Percentiles rank a stretch among this genome's conserved stretches.
phyloP scores from a whole-genome alignment of 1,284 basidiomycete species.

The Ceratobasidium sp. region DNA sequence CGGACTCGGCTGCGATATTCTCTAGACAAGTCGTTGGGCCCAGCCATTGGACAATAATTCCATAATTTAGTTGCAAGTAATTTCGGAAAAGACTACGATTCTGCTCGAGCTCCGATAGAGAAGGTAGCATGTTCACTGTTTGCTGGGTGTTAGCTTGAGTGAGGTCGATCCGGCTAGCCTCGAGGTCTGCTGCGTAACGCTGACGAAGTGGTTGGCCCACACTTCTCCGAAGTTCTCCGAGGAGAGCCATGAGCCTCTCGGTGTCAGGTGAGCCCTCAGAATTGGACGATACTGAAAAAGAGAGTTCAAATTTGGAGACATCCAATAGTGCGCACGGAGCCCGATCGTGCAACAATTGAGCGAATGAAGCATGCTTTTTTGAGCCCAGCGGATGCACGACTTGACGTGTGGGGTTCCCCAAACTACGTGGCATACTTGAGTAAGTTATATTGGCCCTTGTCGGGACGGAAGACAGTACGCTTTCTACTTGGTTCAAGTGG shows the following conservation, averaged over 20 bases:
- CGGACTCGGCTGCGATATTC: background rate
- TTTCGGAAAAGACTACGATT: background rate
- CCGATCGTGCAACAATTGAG: background rate
- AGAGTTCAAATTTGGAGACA: background rate
- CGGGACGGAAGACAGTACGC: background rate
- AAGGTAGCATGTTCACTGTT: background rate
- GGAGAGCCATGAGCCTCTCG: background rate
- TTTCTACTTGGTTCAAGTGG: background rate
- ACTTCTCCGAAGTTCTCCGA: background rate
- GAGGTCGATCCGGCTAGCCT: conserved; percentile 9
- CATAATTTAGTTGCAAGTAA: background rate
- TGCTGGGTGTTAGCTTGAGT: background rate
- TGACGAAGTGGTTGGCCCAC: background rate
- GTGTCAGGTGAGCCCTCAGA: background rate
- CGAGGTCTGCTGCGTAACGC: background rate
- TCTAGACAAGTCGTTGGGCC: background rate
- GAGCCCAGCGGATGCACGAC: background rate
- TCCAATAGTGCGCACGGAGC: background rate
- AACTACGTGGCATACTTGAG: background rate
- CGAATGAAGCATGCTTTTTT: background rate
- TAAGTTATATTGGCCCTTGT: background rate
- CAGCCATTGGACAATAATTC: background rate
- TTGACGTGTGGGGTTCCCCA: too few relatives aligned
- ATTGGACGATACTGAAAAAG: background rate
- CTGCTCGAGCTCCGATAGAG: background rate